Base-by-base conservation (phyloP, 148 eudicot species). In the Rhododendron vialii region DNA sequence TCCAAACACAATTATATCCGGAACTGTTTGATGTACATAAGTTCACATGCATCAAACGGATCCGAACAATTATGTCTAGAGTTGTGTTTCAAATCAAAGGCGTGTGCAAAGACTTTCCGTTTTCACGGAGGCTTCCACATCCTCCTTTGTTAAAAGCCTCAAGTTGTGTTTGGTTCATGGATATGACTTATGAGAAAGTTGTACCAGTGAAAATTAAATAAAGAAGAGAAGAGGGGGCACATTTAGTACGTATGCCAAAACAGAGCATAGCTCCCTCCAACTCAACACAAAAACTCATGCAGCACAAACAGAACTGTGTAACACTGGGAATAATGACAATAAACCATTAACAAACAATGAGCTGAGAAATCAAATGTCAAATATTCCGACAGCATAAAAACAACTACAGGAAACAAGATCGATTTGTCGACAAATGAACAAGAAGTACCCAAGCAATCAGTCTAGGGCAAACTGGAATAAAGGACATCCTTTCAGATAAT, bases 401-500 rank as follows among this genome's bases (percentile, higher is more conserved):
- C 38, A 5, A 13, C 38, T 36, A 36, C 47, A 80, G 1, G 59
- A 81, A 55, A 55, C 69, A 33, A 55, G 47, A 53, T 15, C 7
- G 47, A 81, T 53, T 17, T 55, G 83, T 81, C 69, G 47, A 35
- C 83, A 81, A 81, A 81, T 81, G 83, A 55, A 81, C 61, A 26
- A 79, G 61, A 30, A 5, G 83, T 50, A 30, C 43, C 41, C 83
- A 80, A 51, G 63, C 15, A 50, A 80, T 47, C 35, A 47, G 30
- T 18, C 15, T 47, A 45, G 8, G 18, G 81, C 5, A 51, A 80
- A 53, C 83, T 51, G 38, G 33, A 80, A 18, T 80, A 4, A 33
- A 57, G 22, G 3, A 57, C 28, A 18, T 55, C 9, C 47, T 20
- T 55, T 20, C 69, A 30, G 15, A 55, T 81, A 15, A 5, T 18